A percentile compares a stretch with the other conserved stretches of the same genome.
Conservation (phyloP, 805 yeast species). For the Barnettozyma wickerhamii region DNA sequence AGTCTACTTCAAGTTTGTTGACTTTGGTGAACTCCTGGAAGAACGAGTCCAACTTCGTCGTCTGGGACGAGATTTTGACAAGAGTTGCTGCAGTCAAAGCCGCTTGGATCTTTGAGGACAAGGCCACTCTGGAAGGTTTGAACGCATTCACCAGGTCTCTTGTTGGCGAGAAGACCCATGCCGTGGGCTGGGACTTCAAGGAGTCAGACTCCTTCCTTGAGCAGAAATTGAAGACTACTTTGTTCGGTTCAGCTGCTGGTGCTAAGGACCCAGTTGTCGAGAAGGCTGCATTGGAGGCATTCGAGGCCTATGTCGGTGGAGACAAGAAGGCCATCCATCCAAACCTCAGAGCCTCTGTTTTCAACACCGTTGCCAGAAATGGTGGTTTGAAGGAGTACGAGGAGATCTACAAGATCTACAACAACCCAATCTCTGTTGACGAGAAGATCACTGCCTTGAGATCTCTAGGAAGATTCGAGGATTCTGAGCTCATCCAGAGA, state of each 20-base stretch:
- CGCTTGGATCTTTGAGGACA: slow-evolving; percentile 53
- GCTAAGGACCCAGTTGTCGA: slow-evolving; percentile 46
- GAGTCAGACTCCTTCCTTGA: slow-evolving; percentile 52
- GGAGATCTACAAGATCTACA: slow-evolving; percentile 54
- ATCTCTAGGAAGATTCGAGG: slow-evolving; percentile 60
- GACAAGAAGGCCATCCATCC: slow-evolving; percentile 70
- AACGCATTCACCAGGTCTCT: slow-evolving; percentile 50
- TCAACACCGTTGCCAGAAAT: slow-evolving; percentile 56
- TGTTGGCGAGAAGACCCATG: slow-evolving; percentile 46
- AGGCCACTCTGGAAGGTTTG: slow-evolving; percentile 42
- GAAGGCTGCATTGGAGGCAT: slow-evolving; percentile 43
- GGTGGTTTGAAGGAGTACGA: slow-evolving; percentile 66
- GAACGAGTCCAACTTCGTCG: slow-evolving; percentile 55
- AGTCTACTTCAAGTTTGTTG: slow-evolving; percentile 57
- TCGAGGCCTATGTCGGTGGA: slow-evolving; percentile 53
- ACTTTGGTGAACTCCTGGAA: slow-evolving; percentile 58
- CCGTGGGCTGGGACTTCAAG: slow-evolving; percentile 63
- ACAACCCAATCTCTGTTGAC: slow-evolving; percentile 55
- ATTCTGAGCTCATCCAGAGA: slow-evolving; percentile 47
- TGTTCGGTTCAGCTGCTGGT: slow-evolving; percentile 57
- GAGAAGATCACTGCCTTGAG: slow-evolving; percentile 69
- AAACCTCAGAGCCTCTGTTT: slow-evolving; percentile 63
- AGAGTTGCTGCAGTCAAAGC: slow-evolving; percentile 44
- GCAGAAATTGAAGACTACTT: slow-evolving; percentile 61
- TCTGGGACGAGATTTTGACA: slow-evolving; percentile 58